Evolutionary conservation across 306 rosid species (phyloP), one percentile per base, ranked within the genome.

Genomic region (Mimosa pudica): DNA sequence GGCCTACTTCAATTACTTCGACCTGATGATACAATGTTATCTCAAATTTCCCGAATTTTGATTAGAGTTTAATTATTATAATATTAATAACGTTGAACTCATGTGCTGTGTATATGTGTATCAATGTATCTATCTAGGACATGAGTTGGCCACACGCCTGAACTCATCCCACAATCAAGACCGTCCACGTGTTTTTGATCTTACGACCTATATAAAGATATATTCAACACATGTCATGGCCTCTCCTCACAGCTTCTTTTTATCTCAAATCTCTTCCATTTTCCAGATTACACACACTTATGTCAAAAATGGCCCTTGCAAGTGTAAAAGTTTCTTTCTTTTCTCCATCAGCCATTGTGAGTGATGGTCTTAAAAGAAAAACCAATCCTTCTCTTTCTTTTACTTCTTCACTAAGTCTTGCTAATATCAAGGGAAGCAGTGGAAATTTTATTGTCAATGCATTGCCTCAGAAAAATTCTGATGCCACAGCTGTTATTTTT

Each of bases 121-220:
- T 24, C 49, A 46, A 0, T 4, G 52, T 48, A 48, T 16, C 2
- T 10, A 16, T 84, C 87, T 77, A 81, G 11, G 45, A 74, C 97
- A 90, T 86, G 90, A 85, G 94, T 7, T 45, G 33, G 51, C 86
- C 97, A 88, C 97, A 92, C 92, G 92, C 97, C 87, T 2, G 0
- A 51, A 10, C 66, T 32, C 32, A 13, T 13, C 6, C 44, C 10
- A 6, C 0, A 41, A 81, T 86, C 77, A 3, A 2, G 10, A 0
- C 81, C 73, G 6, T 80, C 86, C 87, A 82, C 76, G 16, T 75
- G 36, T 41, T 0, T 0, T 6, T 0, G 2, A 90, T 88, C 58
- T 44, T 9, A 88, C 91, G 87, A 77, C 12, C 11, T 35, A 17
- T 0, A 78, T 49, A 0, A 1, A 48, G 64, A n/a, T 18, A 55